Base-by-base conservation (phyloP, 2,329 filamentous ascomycete genomes). In the Fusarium nodosum region DNA sequence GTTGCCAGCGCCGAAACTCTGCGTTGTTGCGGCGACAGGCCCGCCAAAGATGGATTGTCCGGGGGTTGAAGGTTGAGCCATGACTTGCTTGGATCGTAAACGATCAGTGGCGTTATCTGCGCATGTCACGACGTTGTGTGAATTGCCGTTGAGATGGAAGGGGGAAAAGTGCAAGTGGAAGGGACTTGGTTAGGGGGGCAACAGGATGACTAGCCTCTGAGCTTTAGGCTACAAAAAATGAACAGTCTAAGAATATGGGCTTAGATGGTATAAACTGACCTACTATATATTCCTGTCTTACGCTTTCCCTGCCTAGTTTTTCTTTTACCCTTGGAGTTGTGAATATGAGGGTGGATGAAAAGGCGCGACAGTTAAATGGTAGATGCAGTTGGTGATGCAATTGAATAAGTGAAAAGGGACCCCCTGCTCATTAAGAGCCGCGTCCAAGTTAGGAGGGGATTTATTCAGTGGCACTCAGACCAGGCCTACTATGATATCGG, bases 21-120 rank as follows among this genome's bases (percentile, higher is more conserved):
- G 76, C 38, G 70, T 60, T 66, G 69, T 66, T 60, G 69, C 71
- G 60, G 67, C 56, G 65, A 72, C 75, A 65, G 73, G 77, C 62
- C 80, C 80, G 59, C 84, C 84, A 74, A 86, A 87, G 74, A 86
- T 81, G 69, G 82, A 85, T 70, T 81, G 80, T 67, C 77, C 79
- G 70, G 84, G 83, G 69, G 81, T 81, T 22, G 84, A 83, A 77
- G 79, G 81, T 79, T 78, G 76, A 75, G 80, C 72, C 82, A 85
- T 85, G 75, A 73, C 75, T n/a, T 68, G 73, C 74, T 20, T 68
- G 59, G 62, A 64, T 64, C 51, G 57, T 60, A 60, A 66, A 68
- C 53, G 60, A 71, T 50, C 50, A 53, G 64, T 69, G 68, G 68
- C 64, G 69, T 66, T 74, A 61, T 36, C 41, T 57, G 68, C 36